Evolutionary conservation across 2,329 filamentous ascomycete species (phyloP), one percentile per base, ranked within the genome.

Genomic region (Fonsecaea pedrosoi): DNA sequence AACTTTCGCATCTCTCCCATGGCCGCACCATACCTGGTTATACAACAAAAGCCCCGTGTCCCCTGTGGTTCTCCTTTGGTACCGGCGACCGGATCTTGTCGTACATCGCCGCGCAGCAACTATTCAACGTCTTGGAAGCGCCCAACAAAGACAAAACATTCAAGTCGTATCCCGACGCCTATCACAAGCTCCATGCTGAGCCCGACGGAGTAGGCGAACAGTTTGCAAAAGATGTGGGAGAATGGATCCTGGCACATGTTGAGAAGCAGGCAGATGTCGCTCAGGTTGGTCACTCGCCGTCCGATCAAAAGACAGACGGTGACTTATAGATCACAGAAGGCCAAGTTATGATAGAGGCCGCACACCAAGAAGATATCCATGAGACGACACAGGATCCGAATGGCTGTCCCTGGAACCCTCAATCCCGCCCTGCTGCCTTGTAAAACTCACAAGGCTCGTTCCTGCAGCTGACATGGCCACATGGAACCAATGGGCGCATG

Each of bases 51-150:
- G 54, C 58, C 60, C 69, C n/a, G 85, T 92, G 62, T 85, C 85
- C 87, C 60, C 75, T 97, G 32, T 90, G 90, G 83, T 77, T 96
- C 35, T 85, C 86, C 0, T 92, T 96, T 78, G 94, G 94, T 7
- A 90, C 88, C n/a, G 83, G 76, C 3, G 94, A 97, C 77, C 82
- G 83, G 73, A 85, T 90, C 35, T 90, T 90, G 54, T 88, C 86
- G 77, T 91, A 87, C 72, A 80, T 85, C 8, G 87, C 86, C 1
- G 88, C 86, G 64, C 86, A 87, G 79, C 83, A 80, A 65, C 91
- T 90, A 78, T 86, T 88, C 67, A 85, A 89, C 25, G 74, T 78
- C 21, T 80, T 84, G 32, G 78, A 80, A 58, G 81, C 90, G 6
- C 65, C 67, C 10, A 58, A 60, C 59, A 63, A 67, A 12, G 70